Conservation (phyloP, 2,329 filamentous ascomycete species). For the Talaromyces sp. region DNA sequence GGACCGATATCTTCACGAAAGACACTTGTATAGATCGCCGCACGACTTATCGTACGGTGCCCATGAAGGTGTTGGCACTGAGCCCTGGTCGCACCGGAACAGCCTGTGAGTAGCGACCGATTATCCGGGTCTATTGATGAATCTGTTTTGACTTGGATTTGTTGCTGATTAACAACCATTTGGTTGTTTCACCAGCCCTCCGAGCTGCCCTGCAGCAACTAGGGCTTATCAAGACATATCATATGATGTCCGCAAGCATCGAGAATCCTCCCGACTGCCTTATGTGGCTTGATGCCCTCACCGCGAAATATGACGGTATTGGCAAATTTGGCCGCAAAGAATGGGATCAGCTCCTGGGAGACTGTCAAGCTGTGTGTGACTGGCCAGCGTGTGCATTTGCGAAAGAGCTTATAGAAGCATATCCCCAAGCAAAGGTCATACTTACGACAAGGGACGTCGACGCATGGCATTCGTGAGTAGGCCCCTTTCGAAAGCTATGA, state of each 20-base stretch:
- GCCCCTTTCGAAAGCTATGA: background rate
- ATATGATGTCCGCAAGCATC: conserved; percentile 68
- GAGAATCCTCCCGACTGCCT: conserved; percentile 66
- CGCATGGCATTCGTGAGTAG: conserved; percentile 55
- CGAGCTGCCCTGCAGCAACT: conserved; percentile 63
- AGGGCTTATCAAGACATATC: conserved; percentile 67
- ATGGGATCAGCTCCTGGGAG: conserved; percentile 66
- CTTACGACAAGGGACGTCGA: conserved; percentile 65
- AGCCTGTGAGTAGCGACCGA: no score
- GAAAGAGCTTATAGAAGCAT: conserved; percentile 67
- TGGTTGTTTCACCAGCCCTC: conserved; percentile 34
- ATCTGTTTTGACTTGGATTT: no score
- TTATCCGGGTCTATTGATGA: no score
- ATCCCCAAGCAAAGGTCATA: conserved; percentile 69
- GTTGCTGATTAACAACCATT: no score
- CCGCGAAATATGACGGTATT: conserved; percentile 59
- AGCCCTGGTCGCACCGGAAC: conserved; percentile 45
- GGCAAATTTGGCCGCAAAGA: conserved; percentile 63
- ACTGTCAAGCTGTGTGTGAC: conserved; percentile 65
- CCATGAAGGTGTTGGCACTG: conserved; percentile 69
- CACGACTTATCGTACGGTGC: conserved; percentile 62
- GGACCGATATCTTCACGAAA: conserved; percentile 52
- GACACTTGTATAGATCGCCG: conserved; percentile 67
- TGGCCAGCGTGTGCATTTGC: conserved; percentile 66
- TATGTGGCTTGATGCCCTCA: conserved; percentile 68